Conservation (phyloP, 768 basidiomycete genomes). For the Cystobasidium ongulense region DNA sequence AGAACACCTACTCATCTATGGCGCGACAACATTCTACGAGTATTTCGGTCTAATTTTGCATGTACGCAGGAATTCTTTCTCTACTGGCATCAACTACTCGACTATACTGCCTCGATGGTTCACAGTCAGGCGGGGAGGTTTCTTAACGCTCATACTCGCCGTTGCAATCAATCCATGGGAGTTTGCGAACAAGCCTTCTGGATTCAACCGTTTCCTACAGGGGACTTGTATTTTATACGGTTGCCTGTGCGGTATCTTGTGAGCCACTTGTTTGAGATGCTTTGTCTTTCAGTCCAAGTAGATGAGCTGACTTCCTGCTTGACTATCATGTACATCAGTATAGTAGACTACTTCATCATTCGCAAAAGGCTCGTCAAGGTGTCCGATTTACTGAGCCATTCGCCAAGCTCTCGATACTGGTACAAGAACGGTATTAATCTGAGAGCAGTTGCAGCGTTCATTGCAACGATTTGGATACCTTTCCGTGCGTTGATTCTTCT, state of each 20-base stretch:
- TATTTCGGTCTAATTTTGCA: conserved; percentile 30
- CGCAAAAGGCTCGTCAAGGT: background rate
- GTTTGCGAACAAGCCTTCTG: background rate
- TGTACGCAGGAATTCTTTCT: conserved; percentile 39
- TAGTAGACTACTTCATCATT: conserved; percentile 2
- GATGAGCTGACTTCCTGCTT: background rate
- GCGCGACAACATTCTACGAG: too few relatives aligned
- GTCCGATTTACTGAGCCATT: background rate
- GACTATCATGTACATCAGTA: background rate
- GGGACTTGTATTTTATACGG: background rate
- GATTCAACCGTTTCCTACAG: background rate
- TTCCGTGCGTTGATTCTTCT: background rate
- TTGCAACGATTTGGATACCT: background rate
- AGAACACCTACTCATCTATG: too few relatives aligned
- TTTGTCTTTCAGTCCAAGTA: too few relatives aligned
- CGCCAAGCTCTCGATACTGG: background rate
- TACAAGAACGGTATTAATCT: background rate
- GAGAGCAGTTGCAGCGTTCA: background rate
- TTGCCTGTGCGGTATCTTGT: background rate
- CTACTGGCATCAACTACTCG: background rate
- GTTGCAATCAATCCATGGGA: conserved; percentile 17
- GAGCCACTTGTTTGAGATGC: too few relatives aligned
- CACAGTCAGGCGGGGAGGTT: conserved; percentile 3
- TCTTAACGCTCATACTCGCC: background rate
- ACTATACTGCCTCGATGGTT: background rate